phyloP scores from a whole-genome alignment of 192 early-diverging fungal genomes.

The Obelidium mucronatum region DNA sequence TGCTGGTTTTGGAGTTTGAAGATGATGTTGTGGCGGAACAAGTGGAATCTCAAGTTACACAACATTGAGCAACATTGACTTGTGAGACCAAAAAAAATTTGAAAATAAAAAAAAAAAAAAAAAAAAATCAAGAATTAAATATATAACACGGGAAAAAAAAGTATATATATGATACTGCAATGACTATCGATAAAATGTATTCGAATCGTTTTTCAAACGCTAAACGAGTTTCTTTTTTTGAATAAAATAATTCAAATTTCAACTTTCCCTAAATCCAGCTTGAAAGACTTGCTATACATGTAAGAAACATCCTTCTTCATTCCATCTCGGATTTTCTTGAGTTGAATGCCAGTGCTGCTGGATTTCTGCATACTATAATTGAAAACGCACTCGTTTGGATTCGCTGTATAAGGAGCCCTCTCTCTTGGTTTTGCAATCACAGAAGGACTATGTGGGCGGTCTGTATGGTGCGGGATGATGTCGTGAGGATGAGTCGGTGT shows the following conservation, averaged over 20 bases:
- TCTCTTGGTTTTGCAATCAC: background rate
- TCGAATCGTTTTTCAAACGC: too few species aligned
- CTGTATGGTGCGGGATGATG: background rate
- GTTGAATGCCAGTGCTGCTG: background rate
- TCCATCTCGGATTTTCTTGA: background rate
- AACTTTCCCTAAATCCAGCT: background rate
- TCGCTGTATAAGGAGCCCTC: background rate
- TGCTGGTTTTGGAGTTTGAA: too few species aligned
- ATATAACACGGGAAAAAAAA: too few species aligned
- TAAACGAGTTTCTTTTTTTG: too few species aligned
- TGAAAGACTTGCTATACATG: background rate
- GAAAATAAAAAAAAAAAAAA: too few species aligned
- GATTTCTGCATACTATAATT: conserved; percentile 24
- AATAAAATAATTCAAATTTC: background rate
- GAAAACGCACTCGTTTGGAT: background rate
- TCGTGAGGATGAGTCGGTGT: background rate
- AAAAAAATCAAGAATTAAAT: too few species aligned
- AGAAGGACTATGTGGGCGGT: background rate
- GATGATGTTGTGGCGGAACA: too few species aligned
- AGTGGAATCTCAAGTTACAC: too few species aligned
- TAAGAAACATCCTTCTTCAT: conserved; percentile 24
- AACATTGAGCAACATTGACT: too few species aligned
- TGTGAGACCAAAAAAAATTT: too few species aligned
- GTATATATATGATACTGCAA: too few species aligned
- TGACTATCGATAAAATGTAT: too few species aligned